Percentiles rank a stretch among this genome's conserved stretches.
phyloP scores from a whole-genome alignment of 2,329 filamentous ascomycete genomes.

The Fusarium robinianum region DNA sequence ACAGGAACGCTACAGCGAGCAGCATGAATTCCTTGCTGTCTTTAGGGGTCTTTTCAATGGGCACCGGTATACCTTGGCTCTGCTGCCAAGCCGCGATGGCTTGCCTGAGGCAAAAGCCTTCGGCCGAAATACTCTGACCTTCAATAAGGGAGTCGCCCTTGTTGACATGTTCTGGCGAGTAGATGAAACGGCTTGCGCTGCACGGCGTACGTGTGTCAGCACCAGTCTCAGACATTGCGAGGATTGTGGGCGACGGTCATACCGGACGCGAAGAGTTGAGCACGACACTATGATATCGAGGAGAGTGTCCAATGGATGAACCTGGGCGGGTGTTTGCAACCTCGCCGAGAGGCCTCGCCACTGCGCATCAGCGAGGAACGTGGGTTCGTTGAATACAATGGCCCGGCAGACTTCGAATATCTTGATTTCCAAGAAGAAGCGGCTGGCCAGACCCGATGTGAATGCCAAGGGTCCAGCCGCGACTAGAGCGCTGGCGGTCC shows the following conservation, averaged over 20 bases:
- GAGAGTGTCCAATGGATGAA: constrained; percentile 29
- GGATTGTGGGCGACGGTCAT: too few relatives aligned
- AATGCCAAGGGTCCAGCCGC: constrained; percentile 37
- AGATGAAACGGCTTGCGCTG: constrained; percentile 14
- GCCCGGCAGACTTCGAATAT: constrained; percentile 42
- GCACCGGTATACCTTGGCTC: accelerated
- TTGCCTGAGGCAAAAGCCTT: constrained; percentile 30
- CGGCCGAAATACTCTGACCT: constrained; percentile 11
- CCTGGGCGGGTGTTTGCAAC: background rate
- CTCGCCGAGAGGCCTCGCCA: constrained; percentile 27
- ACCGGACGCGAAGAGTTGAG: constrained; percentile 40
- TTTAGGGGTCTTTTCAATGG: accelerated
- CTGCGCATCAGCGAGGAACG: constrained; percentile 31
- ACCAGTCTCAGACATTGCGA: too few relatives aligned
- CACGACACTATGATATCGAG: constrained; percentile 40
- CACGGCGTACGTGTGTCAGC: background rate
- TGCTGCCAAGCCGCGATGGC: constrained; percentile 21
- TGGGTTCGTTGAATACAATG: constrained; percentile 39
- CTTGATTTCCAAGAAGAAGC: constrained; percentile 40
- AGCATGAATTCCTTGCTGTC: constrained; percentile 16
- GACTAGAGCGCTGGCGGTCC: constrained; percentile 39
- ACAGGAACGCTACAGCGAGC: constrained; percentile 34
- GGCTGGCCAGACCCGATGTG: constrained; percentile 23
- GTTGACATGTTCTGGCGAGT: accelerated
- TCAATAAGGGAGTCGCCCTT: accelerated